Percentiles rank a stretch among this genome's conserved stretches.
These are phyloP conservation scores for Diaporthe nobilis DNA, from an alignment of 2,329 filamentous ascomycete species.

Conservation along the genomic window DNA sequence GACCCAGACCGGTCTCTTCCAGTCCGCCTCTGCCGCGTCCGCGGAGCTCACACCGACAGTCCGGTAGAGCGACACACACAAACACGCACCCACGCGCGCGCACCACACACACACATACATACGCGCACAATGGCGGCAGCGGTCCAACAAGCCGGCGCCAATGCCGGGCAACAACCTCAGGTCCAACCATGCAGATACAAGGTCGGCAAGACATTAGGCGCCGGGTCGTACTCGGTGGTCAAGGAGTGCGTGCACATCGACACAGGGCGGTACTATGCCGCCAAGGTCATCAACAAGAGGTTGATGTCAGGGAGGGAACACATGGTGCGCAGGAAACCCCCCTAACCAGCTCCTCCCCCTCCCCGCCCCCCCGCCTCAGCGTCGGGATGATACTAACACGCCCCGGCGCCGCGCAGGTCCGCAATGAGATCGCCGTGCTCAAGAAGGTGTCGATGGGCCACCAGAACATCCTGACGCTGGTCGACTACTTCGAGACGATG, in stretches of 20 bases:
- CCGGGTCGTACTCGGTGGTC: slow-evolving; percentile 97
- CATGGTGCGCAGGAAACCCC: slow-evolving; percentile 77
- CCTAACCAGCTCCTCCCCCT: neutral
- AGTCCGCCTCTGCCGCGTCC: neutral
- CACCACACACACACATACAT: neutral
- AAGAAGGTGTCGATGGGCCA: slow-evolving; percentile 99
- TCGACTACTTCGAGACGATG: slow-evolving; percentile 99
- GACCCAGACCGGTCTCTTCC: slow-evolving; percentile 30
- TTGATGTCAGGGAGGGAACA: slow-evolving; percentile 98
- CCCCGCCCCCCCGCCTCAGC: neutral
- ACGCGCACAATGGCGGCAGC: slow-evolving; percentile 41
- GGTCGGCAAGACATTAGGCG: slow-evolving; percentile 96
- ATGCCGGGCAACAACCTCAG: slow-evolving; percentile 64
- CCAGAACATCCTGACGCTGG: slow-evolving; percentile 96
- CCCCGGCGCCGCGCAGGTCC: slow-evolving; percentile 71
- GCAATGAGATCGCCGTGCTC: slow-evolving; percentile 97
- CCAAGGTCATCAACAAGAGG: slow-evolving; percentile 99
- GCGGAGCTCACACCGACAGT: slow-evolving; percentile 31
- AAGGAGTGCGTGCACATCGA: slow-evolving; percentile 99
- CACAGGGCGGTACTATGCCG: slow-evolving; percentile 96
- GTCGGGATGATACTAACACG: slow-evolving; percentile 20
- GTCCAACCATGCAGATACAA: slow-evolving; percentile 98
- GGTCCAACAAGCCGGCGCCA: slow-evolving; percentile 41
- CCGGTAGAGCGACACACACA: neutral
- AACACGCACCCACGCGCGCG: neutral